Evolutionary conservation across 2,329 filamentous ascomycete genomes (phyloP), one percentile per base, ranked within the genome.

Genomic region (Fusarium aywerte): DNA sequence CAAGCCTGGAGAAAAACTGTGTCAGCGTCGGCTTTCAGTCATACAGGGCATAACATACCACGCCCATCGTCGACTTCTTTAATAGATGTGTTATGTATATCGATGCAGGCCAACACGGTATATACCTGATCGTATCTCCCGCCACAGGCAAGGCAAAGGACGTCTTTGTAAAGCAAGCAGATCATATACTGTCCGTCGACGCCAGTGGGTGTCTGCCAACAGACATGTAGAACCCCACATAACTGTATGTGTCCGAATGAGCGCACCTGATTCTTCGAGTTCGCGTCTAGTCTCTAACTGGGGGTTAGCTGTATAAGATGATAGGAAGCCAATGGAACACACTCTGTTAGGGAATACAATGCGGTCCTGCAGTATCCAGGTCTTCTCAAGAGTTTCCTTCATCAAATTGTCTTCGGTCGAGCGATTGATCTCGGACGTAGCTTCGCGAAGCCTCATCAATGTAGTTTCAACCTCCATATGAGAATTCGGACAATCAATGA

Each of bases 331-430:
- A 12, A 11, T 18, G 35, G 13, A 23, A 73, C 83, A 75, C 80
- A 94, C 92, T 76, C 90, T 87, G 64, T 90, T 84, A 2, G 89
- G 85, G 74, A 97, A 94, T 1, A 86, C 83, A 11, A 98, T 84
- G 32, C 92, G 89, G 70, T 95, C 91, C 77, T 97, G 93, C 15
- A 99, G 82, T 20, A 92, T 79, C 88, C 94, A 93, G 0, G 93
- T 96, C 69, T 90, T 93, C 70, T 95, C 89, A 55, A 97, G 87
- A 1, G 87, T 85, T 18, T 84, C 84, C 71, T 90, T 90, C 69
- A 89, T 88, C 44, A 87, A 81, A 10, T 87, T 87, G 72, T 96
- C 92, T 60, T 93, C 89, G 23, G 91, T 94, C n/a, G 92, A 92
- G 58, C 87, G 84, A 75, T 98, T 97, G 76, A 97, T 93, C 71